Percentiles rank a stretch among this genome's conserved stretches.
These are phyloP conservation scores for Exophiala alcalophila DNA, from an alignment of 2,329 filamentous ascomycete genomes.

Conservation along the genomic window DNA sequence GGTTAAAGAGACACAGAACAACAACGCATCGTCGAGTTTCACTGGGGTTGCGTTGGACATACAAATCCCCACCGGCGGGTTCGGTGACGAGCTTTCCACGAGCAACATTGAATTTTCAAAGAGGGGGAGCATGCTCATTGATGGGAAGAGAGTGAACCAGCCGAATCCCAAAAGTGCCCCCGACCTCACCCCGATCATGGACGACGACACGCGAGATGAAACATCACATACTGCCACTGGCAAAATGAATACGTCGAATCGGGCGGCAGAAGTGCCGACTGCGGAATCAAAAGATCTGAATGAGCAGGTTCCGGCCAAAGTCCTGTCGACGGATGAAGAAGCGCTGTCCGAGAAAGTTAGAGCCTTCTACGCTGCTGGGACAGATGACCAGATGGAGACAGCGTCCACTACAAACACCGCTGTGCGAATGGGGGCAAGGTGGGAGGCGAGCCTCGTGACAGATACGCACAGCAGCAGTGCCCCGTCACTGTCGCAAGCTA, in stretches of 20 bases:
- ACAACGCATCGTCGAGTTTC: constrained; percentile 37
- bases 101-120: constrained; percentile 58
- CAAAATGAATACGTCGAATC: constrained; percentile 6
- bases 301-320: constrained; percentile 44
- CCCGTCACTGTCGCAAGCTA: constrained; percentile 31
- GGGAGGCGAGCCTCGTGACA: constrained; percentile 37
- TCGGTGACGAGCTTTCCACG: constrained; percentile 50
- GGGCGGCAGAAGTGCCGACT: neutral
- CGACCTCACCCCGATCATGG: constrained; percentile 23
- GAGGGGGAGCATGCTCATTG: constrained; percentile 58
- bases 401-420: constrained; percentile 37
- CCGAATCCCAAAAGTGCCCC: constrained; percentile 22
- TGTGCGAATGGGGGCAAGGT: constrained; percentile 40
- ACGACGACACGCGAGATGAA: constrained; percentile 23
- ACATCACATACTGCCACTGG: too few species aligned
- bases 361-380: constrained; percentile 62
- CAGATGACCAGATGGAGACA: constrained; percentile 51
- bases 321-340: constrained; percentile 63
- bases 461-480: constrained; percentile 34
- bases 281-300: constrained; percentile 37
- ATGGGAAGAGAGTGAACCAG: constrained; percentile 49
- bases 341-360: constrained; percentile 61
- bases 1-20: constrained; percentile 7
- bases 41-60: constrained; percentile 50
- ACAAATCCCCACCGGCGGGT: constrained; percentile 51